Conservation (phyloP, 73 alveolate genomes). For the Stentor coeruleus region DNA sequence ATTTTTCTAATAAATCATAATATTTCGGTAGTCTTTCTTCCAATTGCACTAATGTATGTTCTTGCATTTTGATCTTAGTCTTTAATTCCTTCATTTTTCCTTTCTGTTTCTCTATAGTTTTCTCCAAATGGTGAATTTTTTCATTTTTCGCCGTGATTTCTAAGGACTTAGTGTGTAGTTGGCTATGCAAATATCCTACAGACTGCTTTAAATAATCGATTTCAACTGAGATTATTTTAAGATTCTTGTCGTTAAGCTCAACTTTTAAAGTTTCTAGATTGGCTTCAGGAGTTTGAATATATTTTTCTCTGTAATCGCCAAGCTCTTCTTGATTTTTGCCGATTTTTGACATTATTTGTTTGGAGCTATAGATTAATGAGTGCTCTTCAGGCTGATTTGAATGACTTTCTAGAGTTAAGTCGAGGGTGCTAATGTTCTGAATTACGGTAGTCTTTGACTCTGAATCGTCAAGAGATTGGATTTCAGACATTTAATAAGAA, state of each 20-base stretch:
- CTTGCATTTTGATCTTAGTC: not conserved
- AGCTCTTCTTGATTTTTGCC: not conserved
- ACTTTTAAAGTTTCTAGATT: not conserved
- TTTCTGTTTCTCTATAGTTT: not conserved
- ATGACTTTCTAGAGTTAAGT: not conserved
- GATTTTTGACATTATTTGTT: not conserved
- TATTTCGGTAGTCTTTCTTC: not conserved
- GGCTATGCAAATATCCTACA: not conserved
- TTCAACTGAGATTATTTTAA: not conserved
- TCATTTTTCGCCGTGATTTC: not conserved
- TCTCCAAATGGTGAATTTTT: not conserved
- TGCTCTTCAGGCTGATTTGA: not conserved
- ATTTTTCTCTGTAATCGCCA: too few species aligned
- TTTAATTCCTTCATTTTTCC: not conserved
- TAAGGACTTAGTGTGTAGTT: not conserved
- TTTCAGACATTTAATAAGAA: too few species aligned
- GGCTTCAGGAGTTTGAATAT: not conserved
- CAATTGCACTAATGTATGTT: not conserved
- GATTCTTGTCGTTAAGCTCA: not conserved
- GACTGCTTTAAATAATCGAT: slow-evolving; percentile 2
- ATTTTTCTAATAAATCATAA: not conserved
- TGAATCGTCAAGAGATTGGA: too few species aligned
- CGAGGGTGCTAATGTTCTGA: slow-evolving; percentile 7
- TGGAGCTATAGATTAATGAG: not conserved
- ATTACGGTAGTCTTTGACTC: not conserved